Conservation (phyloP, 257 asterid species). For the Solanum sejunctum region DNA sequence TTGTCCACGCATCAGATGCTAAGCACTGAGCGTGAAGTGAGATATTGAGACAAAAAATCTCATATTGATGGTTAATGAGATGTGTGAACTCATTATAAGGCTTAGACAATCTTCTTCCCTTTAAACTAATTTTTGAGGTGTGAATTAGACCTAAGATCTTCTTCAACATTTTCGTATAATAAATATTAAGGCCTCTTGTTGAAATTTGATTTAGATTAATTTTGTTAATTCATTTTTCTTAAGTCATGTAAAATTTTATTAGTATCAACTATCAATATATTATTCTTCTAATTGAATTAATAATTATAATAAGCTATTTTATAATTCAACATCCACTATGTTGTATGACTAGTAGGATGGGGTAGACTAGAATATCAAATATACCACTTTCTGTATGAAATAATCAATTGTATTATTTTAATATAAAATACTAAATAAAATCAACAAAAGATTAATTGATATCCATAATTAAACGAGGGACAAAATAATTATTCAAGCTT, state of each 20-base stretch:
- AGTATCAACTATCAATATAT: background rate
- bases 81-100: no score
- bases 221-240: background rate
- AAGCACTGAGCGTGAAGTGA: no score
- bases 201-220: background rate
- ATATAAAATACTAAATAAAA: background rate
- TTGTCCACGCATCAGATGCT: no score
- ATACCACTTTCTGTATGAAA: background rate
- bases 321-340: background rate
- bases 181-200: background rate
- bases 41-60: no score
- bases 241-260: background rate
- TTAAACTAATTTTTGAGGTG: no score
- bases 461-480: background rate
- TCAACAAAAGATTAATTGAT: background rate
- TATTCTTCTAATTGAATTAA: background rate
- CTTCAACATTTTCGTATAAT: background rate
- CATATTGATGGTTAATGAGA: no score
- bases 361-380: background rate
- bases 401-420: background rate
- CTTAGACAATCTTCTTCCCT: no score
- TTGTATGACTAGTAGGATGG: background rate
- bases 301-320: background rate
- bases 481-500: background rate
- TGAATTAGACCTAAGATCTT: no score